phyloP scores from a whole-genome alignment of 805 yeast genomes.

The Cyberlindnera xylosilytica region DNA sequence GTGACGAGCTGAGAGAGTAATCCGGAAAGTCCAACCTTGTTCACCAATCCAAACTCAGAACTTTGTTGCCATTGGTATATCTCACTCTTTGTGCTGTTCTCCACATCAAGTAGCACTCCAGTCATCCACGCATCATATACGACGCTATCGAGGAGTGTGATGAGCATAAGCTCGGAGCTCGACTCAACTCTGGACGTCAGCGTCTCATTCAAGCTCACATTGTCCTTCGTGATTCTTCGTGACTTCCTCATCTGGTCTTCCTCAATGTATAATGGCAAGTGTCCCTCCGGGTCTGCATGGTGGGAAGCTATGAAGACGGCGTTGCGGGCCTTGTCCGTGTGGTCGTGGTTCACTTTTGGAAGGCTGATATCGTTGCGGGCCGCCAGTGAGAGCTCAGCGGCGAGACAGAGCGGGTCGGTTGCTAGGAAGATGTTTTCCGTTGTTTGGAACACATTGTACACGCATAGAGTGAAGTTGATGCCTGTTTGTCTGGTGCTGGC shows the following conservation, averaged over 20 bases:
- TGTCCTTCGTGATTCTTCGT: slow-evolving; percentile 34
- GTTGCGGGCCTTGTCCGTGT: slow-evolving; percentile 23
- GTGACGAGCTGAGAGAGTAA: slow-evolving; percentile 23
- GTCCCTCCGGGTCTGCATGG: slow-evolving; percentile 45
- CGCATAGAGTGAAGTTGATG: slow-evolving; percentile 48
- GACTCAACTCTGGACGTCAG: slow-evolving; percentile 29
- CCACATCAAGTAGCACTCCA: slow-evolving; percentile 27
- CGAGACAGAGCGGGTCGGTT: slow-evolving; percentile 57
- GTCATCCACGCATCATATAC: slow-evolving; percentile 51
- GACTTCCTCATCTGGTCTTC: slow-evolving; percentile 30
- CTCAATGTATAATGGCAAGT: slow-evolving; percentile 57
- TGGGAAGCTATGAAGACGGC: slow-evolving; percentile 44
- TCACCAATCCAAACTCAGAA: slow-evolving; percentile 8
- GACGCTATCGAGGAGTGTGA: slow-evolving; percentile 42
- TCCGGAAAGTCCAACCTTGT: slow-evolving; percentile 11
- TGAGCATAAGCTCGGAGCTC: slow-evolving; percentile 34
- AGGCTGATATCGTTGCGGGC: slow-evolving; percentile 40
- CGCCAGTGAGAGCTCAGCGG: slow-evolving; percentile 44
- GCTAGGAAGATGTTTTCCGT: slow-evolving; percentile 36
- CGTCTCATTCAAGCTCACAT: slow-evolving; percentile 35
- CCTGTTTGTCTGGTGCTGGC: not conserved
- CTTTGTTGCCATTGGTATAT: slow-evolving; percentile 24
- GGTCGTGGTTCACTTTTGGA: slow-evolving; percentile 31
- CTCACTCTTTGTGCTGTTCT: slow-evolving; percentile 18
- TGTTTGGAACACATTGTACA: slow-evolving; percentile 42